These are phyloP conservation scores for Inga laurina DNA, from an alignment of 306 rosid species.

Conservation along the genomic window DNA sequence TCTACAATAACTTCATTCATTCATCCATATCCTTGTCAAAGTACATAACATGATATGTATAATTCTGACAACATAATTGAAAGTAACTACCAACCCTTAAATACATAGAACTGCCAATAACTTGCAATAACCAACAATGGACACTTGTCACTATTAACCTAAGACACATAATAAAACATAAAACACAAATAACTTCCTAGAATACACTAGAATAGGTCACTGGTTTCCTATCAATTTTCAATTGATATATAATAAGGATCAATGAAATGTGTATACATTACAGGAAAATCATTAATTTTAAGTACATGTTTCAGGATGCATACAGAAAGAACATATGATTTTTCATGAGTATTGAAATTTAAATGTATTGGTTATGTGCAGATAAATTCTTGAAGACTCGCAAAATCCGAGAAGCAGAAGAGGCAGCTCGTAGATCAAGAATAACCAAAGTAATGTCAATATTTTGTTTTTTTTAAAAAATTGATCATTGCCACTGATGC, in stretches of 20 bases:
- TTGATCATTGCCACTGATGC: neutral
- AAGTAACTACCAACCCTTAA: too few species aligned
- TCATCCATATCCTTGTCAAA: too few species aligned
- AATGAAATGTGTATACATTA: neutral
- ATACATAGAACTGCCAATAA: too few species aligned
- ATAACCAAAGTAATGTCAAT: conserved; percentile 59
- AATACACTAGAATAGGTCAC: too few species aligned
- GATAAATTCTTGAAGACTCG: conserved; percentile 83
- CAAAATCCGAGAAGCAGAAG: conserved; percentile 83
- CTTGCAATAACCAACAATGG: too few species aligned
- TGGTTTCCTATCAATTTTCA: neutral
- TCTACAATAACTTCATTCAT: too few species aligned
- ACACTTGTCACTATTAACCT: too few species aligned
- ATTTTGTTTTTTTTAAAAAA: neutral
- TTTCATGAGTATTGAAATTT: conserved; percentile 16
- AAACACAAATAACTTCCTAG: too few species aligned
- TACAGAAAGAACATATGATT: neutral
- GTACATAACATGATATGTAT: too few species aligned
- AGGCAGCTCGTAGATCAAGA: conserved; percentile 78
- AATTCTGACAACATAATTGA: too few species aligned
- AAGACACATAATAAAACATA: too few species aligned
- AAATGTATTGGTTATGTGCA: conserved; percentile 30
- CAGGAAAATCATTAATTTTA: neutral
- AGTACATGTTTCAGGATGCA: neutral
- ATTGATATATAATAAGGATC: neutral